Evolutionary conservation across 257 asterid genomes (phyloP), one percentile per base, ranked within the genome.

Genomic region (Nemophila menziesii): DNA sequence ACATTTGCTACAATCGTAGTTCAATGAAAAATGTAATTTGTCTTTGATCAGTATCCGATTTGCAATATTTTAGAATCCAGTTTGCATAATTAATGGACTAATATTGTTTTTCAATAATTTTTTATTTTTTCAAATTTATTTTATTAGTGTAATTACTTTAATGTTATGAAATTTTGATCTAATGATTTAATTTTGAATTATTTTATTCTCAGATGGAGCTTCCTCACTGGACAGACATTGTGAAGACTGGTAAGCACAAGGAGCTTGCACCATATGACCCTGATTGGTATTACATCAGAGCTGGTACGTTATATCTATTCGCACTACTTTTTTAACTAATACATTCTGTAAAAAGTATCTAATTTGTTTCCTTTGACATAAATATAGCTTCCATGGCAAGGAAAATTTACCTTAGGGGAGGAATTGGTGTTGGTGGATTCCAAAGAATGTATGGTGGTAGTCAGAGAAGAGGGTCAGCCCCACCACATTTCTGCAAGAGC

Each of bases 181-280:
- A 16, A 19, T 48, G 42, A 15, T 26, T 23, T 12, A 4, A 20
- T 23, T 6, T 40, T 7, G 18, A 17, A 37, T 20, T 23, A 3
- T 16, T 16, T 16, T 13, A 11, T 43, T 5, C 2, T 38, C 37
- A 85, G 94, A 70, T 86, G 62, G 94, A 82, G 75, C 93, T 86
- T 15, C 94, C 97, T 0, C 82, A 70, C 57, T 86, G 94, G 94
- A 74, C 80, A 20, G 96, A 86, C 49, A 72, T 86, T 15, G 94
- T 86, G 69, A 86, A 86, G 58, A 86, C 94, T 16, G 96, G 86
- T 16, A 82, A 72, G 14, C 68, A 74, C 49, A 86, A 86, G 46
- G 96, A 82, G 33, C 96, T 82, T 60, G 93, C 96, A 13, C 96
- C 96, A 0, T 82, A 82, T 55, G 96, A 86, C 64, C 80, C 96